Percentiles rank a stretch among this genome's conserved stretches.
These are phyloP conservation scores for Wickerhamiella parazyma DNA, from an alignment of 805 yeast species.

Conservation along the genomic window DNA sequence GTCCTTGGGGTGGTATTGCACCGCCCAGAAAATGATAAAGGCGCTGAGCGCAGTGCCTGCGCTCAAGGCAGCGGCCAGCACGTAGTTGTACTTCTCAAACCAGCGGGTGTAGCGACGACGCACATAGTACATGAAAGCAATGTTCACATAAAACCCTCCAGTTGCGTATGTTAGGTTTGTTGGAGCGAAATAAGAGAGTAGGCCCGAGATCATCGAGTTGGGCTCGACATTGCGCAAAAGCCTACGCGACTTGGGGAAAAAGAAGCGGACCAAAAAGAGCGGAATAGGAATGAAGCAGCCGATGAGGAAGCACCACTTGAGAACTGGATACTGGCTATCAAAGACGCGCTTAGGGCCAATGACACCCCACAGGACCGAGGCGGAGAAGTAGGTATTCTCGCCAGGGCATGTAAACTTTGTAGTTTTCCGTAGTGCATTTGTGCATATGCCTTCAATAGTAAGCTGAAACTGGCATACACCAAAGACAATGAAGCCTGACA, in stretches of 20 bases:
- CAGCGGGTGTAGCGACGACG: conserved; percentile 36
- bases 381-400: conserved; percentile 32
- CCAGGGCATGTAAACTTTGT: conserved; percentile 31
- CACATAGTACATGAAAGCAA: conserved; percentile 20
- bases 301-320: conserved; percentile 50
- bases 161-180: conserved; percentile 15
- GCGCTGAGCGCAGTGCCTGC: conserved; percentile 51
- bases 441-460: conserved; percentile 32
- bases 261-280: conserved; percentile 13
- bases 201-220: conserved; percentile 25
- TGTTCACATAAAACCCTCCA: conserved; percentile 13
- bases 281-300: conserved; percentile 29
- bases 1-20: conserved; percentile 30
- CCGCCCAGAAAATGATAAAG: conserved; percentile 40
- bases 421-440: conserved; percentile 27
- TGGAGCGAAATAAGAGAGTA: conserved; percentile 13
- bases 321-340: conserved; percentile 42
- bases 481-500: conserved; percentile 31
- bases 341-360: conserved; percentile 44
- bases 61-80: conserved; percentile 42
- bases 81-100: conserved; percentile 39
- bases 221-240: conserved; percentile 33
- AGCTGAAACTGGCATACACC: conserved; percentile 33
- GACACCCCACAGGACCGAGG: conserved; percentile 39
- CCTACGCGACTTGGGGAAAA: conserved; percentile 16